These are phyloP conservation scores for Xylariaceae sp. DNA, from an alignment of 2,329 filamentous ascomycete genomes.

Conservation along the genomic window DNA sequence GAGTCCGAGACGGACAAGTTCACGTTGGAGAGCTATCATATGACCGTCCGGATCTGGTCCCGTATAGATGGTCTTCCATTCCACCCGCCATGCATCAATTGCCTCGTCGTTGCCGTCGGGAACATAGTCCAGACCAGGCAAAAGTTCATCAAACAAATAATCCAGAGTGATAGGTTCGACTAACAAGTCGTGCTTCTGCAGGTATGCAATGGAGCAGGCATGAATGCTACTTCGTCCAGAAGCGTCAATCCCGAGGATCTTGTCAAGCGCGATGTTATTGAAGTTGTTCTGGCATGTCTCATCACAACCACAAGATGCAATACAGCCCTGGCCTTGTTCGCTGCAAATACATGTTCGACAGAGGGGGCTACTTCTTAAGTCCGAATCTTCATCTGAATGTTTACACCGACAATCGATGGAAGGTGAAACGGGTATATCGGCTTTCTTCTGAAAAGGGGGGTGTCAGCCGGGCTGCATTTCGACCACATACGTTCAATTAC, in stretches of 20 bases:
- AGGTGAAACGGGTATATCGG: constrained; percentile 4
- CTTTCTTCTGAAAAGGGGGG: constrained; percentile 7
- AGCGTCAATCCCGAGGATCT: constrained; percentile 13
- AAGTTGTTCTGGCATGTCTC: constrained; percentile 22
- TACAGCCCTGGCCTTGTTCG: constrained; percentile 19
- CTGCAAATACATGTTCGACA: constrained; percentile 17
- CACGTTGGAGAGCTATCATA: constrained; percentile 17
- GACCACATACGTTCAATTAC: background rate
- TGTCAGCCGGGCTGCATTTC: constrained; percentile 5
- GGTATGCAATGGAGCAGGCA: constrained; percentile 16
- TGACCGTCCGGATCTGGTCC: constrained; percentile 16
- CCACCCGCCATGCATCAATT: constrained; percentile 19
- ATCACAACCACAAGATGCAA: constrained; percentile 20
- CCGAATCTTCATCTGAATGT: constrained; percentile 2
- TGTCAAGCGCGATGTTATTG: constrained; percentile 17
- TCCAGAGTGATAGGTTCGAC: constrained; percentile 14
- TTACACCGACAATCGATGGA: constrained; percentile 13
- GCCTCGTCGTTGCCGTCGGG: constrained; percentile 18
- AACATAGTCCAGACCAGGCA: constrained; percentile 16
- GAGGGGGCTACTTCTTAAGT: constrained; percentile 7
- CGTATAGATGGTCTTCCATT: constrained; percentile 16
- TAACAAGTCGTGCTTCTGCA: constrained; percentile 12
- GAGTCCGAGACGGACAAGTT: constrained; percentile 18
- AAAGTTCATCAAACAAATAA: constrained; percentile 17
- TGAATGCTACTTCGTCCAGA: constrained; percentile 8